Evolutionary conservation across 345 rosid genomes (phyloP), one percentile per base, ranked within the genome.

Genomic region (Gossypium rotundifolium): DNA sequence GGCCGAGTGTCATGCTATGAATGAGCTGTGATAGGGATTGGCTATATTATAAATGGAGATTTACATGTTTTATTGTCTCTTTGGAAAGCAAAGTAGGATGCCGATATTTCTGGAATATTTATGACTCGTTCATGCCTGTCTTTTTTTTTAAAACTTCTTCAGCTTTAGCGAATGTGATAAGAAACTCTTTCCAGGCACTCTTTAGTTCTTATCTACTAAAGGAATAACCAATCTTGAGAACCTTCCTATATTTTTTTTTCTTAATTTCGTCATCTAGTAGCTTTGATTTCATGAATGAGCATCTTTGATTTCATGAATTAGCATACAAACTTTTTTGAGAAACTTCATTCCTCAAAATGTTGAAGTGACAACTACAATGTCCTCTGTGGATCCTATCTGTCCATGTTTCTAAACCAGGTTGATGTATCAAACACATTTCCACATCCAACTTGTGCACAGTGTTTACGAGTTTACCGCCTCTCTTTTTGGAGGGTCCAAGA

Each of bases 251-350:
- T 68, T 27, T 33, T 33, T 38, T 33, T 54, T 18, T 9, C 2
- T 70, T 48, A 42, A 3, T 65, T 20, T 17, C 3, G 49, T 53
- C 27, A 33, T 54, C 27, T 18, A 12, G 48, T 49, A 60, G 58
- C 51, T 78, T 74, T 11, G 12, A 9, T 60, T 78, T 78, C 74
- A 7, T 73, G 55, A 52, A 40, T 55, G 68, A 74, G 48, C 2
- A 40, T 58, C 51, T 78, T 74, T 11, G 17, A 9, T 60, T 78
- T 73, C 74, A 7, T 73, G 55, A 52, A 40, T 55, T 74, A 74
- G 48, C 4, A 25, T 58, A 49, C 45, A 68, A 5, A 45, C 38
- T 45, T 65, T 78, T 60, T 40, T 38, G 7, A 38, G 33, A 29
- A 69, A 16, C 25, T 52, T 69, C 16, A 5, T 4, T 51, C 17